These are phyloP conservation scores for Aspergillus tubingensis DNA, from an alignment of 2,329 filamentous ascomycete genomes.

Conservation along the genomic window DNA sequence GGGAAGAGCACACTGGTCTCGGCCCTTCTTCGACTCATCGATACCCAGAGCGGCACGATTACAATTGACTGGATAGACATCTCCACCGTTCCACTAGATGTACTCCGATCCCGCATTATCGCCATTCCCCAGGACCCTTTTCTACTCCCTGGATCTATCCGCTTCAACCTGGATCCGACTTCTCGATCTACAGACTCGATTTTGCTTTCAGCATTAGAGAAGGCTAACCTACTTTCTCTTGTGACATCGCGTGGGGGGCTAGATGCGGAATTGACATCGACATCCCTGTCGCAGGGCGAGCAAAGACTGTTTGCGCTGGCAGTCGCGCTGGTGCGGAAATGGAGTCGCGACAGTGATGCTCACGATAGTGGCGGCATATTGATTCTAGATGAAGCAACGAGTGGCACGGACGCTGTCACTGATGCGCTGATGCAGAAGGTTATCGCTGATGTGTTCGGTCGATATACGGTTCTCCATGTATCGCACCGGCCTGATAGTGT, in stretches of 20 bases:
- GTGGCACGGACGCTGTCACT: neutral
- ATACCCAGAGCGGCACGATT: neutral
- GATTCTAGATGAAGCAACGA: neutral
- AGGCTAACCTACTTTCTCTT: neutral
- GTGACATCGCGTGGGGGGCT: neutral
- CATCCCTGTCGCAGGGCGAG: neutral
- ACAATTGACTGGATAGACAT: neutral
- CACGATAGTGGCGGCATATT: neutral
- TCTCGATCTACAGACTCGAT: neutral
- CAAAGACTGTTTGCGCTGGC: neutral
- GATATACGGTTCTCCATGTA: neutral
- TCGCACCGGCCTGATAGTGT: neutral
- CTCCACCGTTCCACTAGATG: neutral
- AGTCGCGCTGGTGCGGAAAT: neutral
- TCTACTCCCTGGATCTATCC: neutral
- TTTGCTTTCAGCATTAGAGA: neutral
- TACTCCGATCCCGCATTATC: neutral
- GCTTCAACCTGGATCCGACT: neutral
- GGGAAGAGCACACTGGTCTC: neutral
- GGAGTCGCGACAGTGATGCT: neutral
- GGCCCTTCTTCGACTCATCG: neutral
- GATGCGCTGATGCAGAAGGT: neutral
- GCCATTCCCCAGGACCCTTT: conserved; percentile 2
- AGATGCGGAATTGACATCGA: neutral
- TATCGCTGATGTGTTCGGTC: neutral